Evolutionary conservation across 2,329 filamentous ascomycete species (phyloP), one percentile per base, ranked within the genome.

Genomic region (Monosporascus ibericus): DNA sequence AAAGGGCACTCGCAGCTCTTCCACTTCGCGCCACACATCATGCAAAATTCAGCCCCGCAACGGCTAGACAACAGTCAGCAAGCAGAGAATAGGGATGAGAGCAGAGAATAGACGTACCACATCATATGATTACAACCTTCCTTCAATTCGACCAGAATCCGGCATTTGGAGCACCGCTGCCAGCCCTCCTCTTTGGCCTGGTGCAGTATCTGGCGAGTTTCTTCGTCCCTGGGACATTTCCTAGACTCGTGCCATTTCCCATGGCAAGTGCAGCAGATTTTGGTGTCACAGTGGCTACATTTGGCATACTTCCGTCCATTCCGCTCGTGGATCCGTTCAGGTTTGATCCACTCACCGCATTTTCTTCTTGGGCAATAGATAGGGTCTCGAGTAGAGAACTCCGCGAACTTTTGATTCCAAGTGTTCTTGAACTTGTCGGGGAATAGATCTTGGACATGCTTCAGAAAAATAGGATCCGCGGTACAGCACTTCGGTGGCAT

Each of bases 101-200:
- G 36, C 52, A 4, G 48, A 46, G 46, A 15, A n/a, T 7, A 25
- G 40, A 71, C 82, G 70, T 75, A 88, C 86, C 90, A 95, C 27
- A 84, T 90, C 82, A 95, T 92, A 66, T 92, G 90, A 70, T 92
- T 92, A 69, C 87, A 91, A 44, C 90, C 90, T 68, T 92, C 88
- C 60, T 86, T 86, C 48, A 90, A 72, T 68, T 95, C 88, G 44
- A 95, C 87, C 74, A 88, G 78, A 39, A 80, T 76, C 57, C 79
- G 82, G 71, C 91, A 95, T 56, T 77, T 84, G 65, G 84, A 85
- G 67, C 90, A 96, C 47, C 82, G 77, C 67, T 89, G 85, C 85
- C 86, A 92, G 24, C 87, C 86, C 49, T 85, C 75, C 25, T 84
- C 75, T 59, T 84, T 82, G 6, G 85, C 85, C 53, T 86, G 75